These are phyloP conservation scores for Zopfochytrium polystomum DNA, from an alignment of 371 early-diverging fungal species.

Conservation along the genomic window DNA sequence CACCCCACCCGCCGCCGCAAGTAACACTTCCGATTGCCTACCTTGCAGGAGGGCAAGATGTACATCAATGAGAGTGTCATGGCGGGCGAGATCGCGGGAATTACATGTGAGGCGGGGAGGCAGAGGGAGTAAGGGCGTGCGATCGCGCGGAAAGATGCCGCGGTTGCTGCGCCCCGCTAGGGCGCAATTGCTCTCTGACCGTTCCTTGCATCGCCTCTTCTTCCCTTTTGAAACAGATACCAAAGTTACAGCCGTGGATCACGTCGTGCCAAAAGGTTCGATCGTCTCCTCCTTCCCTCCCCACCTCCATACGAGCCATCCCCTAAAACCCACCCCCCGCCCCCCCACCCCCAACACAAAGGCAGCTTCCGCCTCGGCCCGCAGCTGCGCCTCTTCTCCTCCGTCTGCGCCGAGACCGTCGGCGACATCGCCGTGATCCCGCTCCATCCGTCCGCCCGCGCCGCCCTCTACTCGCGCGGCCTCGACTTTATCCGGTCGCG, in stretches of 20 bases:
- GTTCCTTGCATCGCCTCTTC: no score
- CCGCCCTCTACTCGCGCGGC: neutral
- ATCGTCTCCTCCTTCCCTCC: no score
- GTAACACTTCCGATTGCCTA: no score
- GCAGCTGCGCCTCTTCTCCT: conserved; percentile 23
- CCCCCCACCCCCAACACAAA: no score
- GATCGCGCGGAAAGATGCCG: no score
- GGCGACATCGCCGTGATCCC: conserved; percentile 29
- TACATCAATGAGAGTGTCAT: conserved; percentile 35
- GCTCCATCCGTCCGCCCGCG: conserved; percentile 5
- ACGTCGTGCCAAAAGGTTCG: neutral
- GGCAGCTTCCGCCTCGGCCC: conserved; percentile 27
- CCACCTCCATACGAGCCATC: conserved; percentile 25
- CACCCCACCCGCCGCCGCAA: no score
- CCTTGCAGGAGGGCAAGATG: conserved; percentile 26
- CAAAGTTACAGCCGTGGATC: conserved; percentile 29
- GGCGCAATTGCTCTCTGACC: no score
- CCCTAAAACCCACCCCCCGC: neutral
- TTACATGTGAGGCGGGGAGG: conserved; percentile 21
- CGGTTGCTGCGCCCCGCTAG: no score
- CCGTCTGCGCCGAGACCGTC: conserved; percentile 16
- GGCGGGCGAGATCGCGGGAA: conserved; percentile 21
- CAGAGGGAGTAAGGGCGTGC: no score
- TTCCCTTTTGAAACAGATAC: no score
- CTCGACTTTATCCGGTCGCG: neutral